These are phyloP conservation scores for Phytophthora boehmeriae DNA, from an alignment of 352 stramenopile species.

Conservation along the genomic window DNA sequence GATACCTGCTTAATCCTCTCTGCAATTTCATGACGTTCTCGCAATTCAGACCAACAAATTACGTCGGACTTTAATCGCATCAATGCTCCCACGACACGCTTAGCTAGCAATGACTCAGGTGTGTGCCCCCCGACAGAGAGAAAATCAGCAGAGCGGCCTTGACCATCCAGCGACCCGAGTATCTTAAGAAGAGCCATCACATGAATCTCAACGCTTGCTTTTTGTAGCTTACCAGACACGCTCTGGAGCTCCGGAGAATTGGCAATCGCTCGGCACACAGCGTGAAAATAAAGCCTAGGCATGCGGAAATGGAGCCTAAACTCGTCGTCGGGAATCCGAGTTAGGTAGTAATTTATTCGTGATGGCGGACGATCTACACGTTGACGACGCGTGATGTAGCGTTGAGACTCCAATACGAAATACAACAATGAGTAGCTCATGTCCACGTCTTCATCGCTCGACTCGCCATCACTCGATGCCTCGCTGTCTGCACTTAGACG, in stretches of 20 bases:
- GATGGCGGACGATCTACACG: background rate
- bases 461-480: background rate
- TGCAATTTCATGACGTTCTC: conserved; percentile 1
- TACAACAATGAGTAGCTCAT: background rate
- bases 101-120: background rate
- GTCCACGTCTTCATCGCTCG: background rate
- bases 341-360: background rate
- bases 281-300: background rate
- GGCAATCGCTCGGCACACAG: background rate
- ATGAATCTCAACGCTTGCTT: background rate
- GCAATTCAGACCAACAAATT: conserved; percentile 2
- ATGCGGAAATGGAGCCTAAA: background rate
- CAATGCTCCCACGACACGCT: background rate
- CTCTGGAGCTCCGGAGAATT: background rate
- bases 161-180: background rate
- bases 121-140: background rate
- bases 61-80: background rate
- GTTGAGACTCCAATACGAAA: background rate
- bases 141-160: background rate
- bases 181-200: background rate
- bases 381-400: background rate
- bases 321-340: background rate
- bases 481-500: background rate
- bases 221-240: background rate
- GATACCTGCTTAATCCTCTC: conserved; percentile 1